Conservation (phyloP, 164 flowering plant genomes). For the Aristolochia contorta region DNA sequence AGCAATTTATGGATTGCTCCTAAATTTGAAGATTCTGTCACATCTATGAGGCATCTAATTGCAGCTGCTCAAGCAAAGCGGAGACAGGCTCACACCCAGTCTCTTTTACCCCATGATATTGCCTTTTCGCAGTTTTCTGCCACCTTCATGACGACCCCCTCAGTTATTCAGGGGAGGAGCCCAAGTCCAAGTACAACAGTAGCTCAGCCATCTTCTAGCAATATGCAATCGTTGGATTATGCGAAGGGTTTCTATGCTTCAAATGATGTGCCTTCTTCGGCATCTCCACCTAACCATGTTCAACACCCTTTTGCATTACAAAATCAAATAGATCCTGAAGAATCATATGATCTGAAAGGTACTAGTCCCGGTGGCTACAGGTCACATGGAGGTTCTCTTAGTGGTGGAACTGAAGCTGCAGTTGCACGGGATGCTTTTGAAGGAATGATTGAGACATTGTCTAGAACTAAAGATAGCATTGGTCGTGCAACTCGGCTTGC, state of each 20-base stretch:
- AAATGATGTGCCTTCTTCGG: conserved; percentile 9
- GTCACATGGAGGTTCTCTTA: conserved; percentile 55
- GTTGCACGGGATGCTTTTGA: conserved; percentile 99
- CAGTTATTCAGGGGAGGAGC: conserved; percentile 30
- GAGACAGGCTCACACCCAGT: conserved; percentile 47
- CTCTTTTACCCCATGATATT: conserved; percentile 21
- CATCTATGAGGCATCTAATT: conserved; percentile 81
- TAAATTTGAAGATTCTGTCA: conserved; percentile 38
- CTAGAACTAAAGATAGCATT: conserved; percentile 97
- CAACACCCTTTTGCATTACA: conserved; percentile 27
- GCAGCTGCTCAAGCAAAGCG: conserved; percentile 97
- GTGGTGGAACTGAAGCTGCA: conserved; percentile 96
- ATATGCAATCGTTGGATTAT: conserved; percentile 24
- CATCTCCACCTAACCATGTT: conserved; percentile 46
- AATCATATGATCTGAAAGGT: conserved; percentile 36
- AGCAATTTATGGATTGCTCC: conserved; percentile 23
- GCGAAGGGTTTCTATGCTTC: conserved; percentile 24
- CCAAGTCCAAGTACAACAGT: conserved; percentile 37
- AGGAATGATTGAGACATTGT: conserved; percentile 97
- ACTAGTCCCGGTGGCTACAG: conserved; percentile 36
- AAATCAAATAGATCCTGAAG: conserved; percentile 43
- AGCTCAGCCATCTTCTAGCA: conserved; percentile 29
- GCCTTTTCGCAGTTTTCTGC: conserved; percentile 7
- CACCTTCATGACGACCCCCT: conserved; percentile 14
- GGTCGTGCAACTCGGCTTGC: conserved; percentile 99